These are phyloP conservation scores for Microdochium nivale DNA, from an alignment of 2,329 filamentous ascomycete species.

Conservation along the genomic window DNA sequence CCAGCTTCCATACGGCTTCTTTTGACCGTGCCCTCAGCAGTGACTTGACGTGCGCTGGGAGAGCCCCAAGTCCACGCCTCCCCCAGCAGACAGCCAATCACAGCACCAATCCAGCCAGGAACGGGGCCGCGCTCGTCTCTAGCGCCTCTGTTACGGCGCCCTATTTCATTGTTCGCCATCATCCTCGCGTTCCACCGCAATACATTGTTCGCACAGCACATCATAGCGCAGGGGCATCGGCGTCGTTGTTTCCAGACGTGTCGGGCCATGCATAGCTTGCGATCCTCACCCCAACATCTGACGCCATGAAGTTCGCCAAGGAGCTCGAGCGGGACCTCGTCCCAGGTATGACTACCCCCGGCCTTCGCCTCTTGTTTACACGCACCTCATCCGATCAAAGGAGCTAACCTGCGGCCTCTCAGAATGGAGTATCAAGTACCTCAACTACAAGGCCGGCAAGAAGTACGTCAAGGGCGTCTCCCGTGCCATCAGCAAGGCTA, in stretches of 20 bases:
- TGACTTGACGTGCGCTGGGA: neutral
- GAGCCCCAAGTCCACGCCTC: too few relatives aligned
- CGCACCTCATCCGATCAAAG: neutral
- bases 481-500: constrained; percentile 59
- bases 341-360: constrained; percentile 49
- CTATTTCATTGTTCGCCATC: too few relatives aligned
- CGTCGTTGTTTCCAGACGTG: neutral
- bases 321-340: constrained; percentile 83
- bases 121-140: too few relatives aligned
- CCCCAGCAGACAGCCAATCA: neutral
- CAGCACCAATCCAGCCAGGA: too few relatives aligned
- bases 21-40: neutral
- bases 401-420: neutral
- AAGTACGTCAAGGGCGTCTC: constrained; percentile 82
- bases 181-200: too few relatives aligned
- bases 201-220: too few relatives aligned
- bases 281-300: constrained; percentile 2
- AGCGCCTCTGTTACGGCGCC: too few relatives aligned
- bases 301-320: constrained; percentile 59
- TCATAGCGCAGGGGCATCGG: too few relatives aligned
- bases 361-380: neutral
- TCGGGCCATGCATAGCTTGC: neutral
- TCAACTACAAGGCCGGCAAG: constrained; percentile 93
- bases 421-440: constrained; percentile 91
- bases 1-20: neutral